Evolutionary conservation across 805 yeast species (phyloP), one percentile per base, ranked within the genome.

Genomic region (Starmerella tilneyi): DNA sequence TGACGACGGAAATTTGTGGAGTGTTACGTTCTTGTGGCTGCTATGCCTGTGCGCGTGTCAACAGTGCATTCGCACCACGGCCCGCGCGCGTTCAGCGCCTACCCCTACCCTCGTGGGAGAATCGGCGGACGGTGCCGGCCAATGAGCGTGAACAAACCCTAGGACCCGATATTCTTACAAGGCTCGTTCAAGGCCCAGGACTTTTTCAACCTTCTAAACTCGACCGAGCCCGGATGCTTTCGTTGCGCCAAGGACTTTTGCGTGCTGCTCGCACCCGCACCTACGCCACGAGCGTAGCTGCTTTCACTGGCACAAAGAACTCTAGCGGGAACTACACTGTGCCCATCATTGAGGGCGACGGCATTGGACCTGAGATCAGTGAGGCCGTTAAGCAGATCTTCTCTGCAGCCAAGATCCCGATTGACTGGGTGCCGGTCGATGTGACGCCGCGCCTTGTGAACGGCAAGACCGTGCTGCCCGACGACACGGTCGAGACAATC

Each of bases 291-390:
- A 49, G 63, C 13, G 71, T 68, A 32, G 72, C 72, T 45, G 58
- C 63, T 26, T 68, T 60, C 61, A 63, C 59, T 42, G 72, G 68
- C 45, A 51, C 56, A 52, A 65, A 65, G 58, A 65, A 65, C 47
- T 57, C 63, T 37, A 59, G 59, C 42, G 97, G 97, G 54, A 83
- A 82, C 60, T 89, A 78, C 72, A 78, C 84, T 45, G 98, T 92
- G 53, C 89, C 98, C 36, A 74, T 92, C 71, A 89, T 92, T 59
- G 96, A 88, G 70, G 97, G 97, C 71, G 97, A 89, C 64, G 98
- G 98, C 74, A 86, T 89, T 57, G 98, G 98, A 59, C 75, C 80
- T 43, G 98, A 92, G 69, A 92, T 92, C 65, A 82, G 97, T 55
- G 78, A 83, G 60, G 84, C 97, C 42, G 96, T 92, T 56, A 84